Base-by-base conservation (phyloP, 2,329 filamentous ascomycete genomes). In the Colletotrichum echinochloae region DNA sequence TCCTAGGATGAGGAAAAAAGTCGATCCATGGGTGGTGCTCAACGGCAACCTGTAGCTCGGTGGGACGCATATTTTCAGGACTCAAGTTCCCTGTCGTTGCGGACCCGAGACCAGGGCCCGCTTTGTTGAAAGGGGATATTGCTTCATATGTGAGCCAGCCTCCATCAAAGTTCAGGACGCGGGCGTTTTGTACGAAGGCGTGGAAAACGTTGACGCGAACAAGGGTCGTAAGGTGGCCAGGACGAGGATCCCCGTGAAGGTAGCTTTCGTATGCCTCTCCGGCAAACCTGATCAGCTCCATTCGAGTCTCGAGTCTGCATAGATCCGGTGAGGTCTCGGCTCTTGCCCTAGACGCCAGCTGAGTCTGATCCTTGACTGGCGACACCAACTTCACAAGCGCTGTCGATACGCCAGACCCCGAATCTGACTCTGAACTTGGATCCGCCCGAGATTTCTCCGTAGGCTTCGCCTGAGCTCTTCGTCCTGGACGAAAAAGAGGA, bases 21-120 rank as follows among this genome's bases (percentile, higher is more conserved):
- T 80, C 78, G 39, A 80, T 73, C 75, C 77, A 81, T 11, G 78
- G 77, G 41, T 80, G 77, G 62, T 81, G 79, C 1, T 71, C 63
- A 9, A 77, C 72, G 1, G 73, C 33, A 11, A 67, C 35, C 56
- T 81, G 79, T 4, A 79, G 61, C 1, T 48, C 51, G 12, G 78
- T 80, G 7, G 79, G 78, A 1, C 65, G 72, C 44, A 81, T 75
- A 37, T 54, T 73, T 2, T 54, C 52, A 1, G 74, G 74, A 23
- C 59, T 71, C 14, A 54, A 39, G 1, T 20, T 11, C 23, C 26
- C 6, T 1, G 52, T 56, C 7, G 62, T 11, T 2, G 74, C 73
- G 0, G 9, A 23, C 16, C 67, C 56, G 18, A 71, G 72, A 11
- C 35, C 56, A 3, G 72, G 57, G 0, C 65, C 56, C 8, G 60